A percentile compares a stretch with the other conserved stretches of the same genome.
phyloP scores from a whole-genome alignment of 371 early-diverging fungal genomes.

The Lichtheimia hyalospora region DNA sequence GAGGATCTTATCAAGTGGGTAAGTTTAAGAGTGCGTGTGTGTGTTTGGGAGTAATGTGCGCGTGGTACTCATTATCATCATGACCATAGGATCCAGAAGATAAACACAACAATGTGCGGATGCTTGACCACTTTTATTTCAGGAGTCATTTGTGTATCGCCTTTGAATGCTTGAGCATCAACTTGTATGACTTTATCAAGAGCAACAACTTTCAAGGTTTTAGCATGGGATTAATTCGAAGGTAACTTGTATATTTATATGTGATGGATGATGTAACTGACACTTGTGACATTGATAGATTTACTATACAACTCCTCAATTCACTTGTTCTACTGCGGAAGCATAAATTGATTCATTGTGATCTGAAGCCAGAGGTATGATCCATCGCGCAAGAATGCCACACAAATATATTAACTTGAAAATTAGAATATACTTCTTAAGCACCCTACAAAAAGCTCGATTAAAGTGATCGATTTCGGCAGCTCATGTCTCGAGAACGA shows the following conservation, averaged over 20 bases:
- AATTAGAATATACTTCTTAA: slow-evolving; percentile 72
- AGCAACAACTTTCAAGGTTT: slow-evolving; percentile 92
- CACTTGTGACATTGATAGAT: slow-evolving; percentile 27
- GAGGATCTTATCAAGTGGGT: slow-evolving; percentile 55
- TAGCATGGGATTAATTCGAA: slow-evolving; percentile 73
- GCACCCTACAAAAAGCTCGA: slow-evolving; percentile 67
- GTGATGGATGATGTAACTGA: neutral
- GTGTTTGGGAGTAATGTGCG: neutral
- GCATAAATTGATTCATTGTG: slow-evolving; percentile 91
- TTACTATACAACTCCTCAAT: slow-evolving; percentile 84
- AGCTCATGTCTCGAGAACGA: slow-evolving; percentile 88
- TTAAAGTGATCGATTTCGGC: slow-evolving; percentile 99
- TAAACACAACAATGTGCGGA: slow-evolving; percentile 79
- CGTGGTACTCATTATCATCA: no score
- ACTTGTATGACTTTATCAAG: slow-evolving; percentile 96
- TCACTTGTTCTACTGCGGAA: slow-evolving; percentile 70
- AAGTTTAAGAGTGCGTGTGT: neutral
- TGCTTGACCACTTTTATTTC: slow-evolving; percentile 91
- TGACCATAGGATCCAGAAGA: slow-evolving; percentile 74
- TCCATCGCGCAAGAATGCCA: no score
- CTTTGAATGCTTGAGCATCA: slow-evolving; percentile 92
- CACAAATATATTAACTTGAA: neutral
- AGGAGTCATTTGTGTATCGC: slow-evolving; percentile 95
- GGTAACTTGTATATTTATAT: slow-evolving; percentile 23
- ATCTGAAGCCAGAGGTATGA: slow-evolving; percentile 92